A percentile compares a stretch with the other conserved stretches of the same genome.
These are phyloP conservation scores for Acacia confusa DNA, from an alignment of 306 rosid genomes.

Conservation along the genomic window DNA sequence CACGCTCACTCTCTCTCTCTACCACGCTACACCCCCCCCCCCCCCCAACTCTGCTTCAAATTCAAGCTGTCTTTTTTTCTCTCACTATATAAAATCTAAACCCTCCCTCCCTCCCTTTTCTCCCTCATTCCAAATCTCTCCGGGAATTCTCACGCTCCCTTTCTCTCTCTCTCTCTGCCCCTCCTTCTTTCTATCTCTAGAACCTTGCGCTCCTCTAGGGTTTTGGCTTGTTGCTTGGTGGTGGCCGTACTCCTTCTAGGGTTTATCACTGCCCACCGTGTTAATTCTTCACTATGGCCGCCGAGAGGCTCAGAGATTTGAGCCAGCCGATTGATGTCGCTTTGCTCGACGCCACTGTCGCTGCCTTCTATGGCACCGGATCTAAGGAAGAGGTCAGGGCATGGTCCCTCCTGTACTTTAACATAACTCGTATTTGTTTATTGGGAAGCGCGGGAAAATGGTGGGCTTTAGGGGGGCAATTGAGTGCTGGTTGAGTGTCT, in stretches of 20 bases:
- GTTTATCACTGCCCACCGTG: constrained; percentile 36
- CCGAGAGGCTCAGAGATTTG: constrained; percentile 94
- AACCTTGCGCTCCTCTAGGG: constrained; percentile 30
- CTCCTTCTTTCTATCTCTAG: not conserved
- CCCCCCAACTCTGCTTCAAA: constrained; percentile 65
- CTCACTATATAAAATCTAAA: constrained; percentile 20
- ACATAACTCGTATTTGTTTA: not conserved
- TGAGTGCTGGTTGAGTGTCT: not conserved
- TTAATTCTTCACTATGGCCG: constrained; percentile 64
- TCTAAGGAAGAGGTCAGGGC: constrained; percentile 87
- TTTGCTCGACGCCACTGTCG: constrained; percentile 91
- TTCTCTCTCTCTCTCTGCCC: not conserved
- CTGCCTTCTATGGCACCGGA: constrained; percentile 99
- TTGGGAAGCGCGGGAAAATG: constrained; percentile 5
- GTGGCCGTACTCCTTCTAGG: constrained; percentile 41
- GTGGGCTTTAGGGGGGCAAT: not conserved
- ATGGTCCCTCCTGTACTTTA: not conserved
- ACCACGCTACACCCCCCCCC: not conserved
- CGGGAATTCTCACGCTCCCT: constrained; percentile 17
- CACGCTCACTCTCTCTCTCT: not conserved
- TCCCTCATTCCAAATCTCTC: constrained; percentile 14
- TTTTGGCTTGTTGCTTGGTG: constrained; percentile 8
- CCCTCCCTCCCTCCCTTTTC: constrained; percentile 31
- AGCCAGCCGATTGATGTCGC: constrained; percentile 86
- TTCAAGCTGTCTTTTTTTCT: constrained; percentile 73